Percentiles rank a stretch among this genome's conserved stretches.
These are phyloP conservation scores for Paramecium tetraurelia DNA, from an alignment of 73 alveolate species.

Conservation along the genomic window DNA sequence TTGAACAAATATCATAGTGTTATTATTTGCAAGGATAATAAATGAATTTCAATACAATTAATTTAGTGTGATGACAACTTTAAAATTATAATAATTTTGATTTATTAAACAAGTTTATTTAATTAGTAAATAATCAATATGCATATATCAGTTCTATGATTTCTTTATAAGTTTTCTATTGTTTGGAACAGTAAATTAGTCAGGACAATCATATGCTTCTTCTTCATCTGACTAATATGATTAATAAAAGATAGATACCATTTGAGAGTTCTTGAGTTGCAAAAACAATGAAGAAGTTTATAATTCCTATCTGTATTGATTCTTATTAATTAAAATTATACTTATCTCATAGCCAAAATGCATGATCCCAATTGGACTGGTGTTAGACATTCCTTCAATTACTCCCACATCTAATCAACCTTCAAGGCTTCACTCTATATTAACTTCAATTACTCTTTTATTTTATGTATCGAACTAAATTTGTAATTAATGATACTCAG, in stretches of 20 bases:
- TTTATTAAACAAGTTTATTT: not conserved
- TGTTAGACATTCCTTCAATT: conserved; percentile 30
- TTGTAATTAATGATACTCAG: not conserved
- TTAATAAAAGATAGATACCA: not conserved
- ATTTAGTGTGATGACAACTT: not conserved
- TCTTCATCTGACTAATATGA: conserved; percentile 28
- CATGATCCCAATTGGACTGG: conserved; percentile 16
- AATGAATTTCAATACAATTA: not conserved
- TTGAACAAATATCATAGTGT: not conserved
- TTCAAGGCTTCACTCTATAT: conserved; percentile 12
- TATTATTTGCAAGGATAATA: not conserved
- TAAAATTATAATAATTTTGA: not conserved
- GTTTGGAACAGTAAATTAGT: not conserved
- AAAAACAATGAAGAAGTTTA: conserved; percentile 8
- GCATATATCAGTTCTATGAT: not conserved
- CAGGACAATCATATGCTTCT: not conserved
- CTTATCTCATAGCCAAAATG: conserved; percentile 35
- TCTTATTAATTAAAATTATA: not conserved
- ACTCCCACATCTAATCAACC: conserved; percentile 50
- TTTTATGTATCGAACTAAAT: not conserved
- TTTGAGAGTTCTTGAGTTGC: not conserved
- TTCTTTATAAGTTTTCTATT: not conserved
- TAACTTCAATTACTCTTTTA: not conserved
- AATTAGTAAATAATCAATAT: not conserved
- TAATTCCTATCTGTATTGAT: not conserved